phyloP scores from a whole-genome alignment of 192 early-diverging fungal species.

The Gryganskiella cystojenkinii region DNA sequence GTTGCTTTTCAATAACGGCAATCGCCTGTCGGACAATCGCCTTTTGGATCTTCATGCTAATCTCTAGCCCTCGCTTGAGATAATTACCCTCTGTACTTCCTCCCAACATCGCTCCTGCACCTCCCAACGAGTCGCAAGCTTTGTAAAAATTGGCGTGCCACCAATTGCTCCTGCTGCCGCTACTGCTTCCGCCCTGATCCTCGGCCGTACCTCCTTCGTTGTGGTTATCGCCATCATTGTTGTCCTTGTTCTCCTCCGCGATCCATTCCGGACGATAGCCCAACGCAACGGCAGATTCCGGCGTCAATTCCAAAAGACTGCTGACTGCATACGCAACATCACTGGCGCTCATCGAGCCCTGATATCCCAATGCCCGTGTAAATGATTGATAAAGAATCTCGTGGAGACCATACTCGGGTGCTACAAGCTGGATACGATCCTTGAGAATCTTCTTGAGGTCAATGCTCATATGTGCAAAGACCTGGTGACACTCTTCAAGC shows the following conservation, averaged over 20 bases:
- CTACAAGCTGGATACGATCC: constrained; percentile 71
- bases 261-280: constrained; percentile 49
- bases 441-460: constrained; percentile 80
- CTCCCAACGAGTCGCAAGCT: constrained; percentile 88
- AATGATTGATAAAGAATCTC: constrained; percentile 86
- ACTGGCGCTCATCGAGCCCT: constrained; percentile 71
- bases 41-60: constrained; percentile 81
- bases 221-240: background rate
- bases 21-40: constrained; percentile 82
- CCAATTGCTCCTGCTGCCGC: no score
- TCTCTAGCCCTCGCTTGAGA: constrained; percentile 69
- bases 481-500: constrained; percentile 78
- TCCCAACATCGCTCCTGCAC: constrained; percentile 26
- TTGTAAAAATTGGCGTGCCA: constrained; percentile 89
- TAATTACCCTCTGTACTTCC: constrained; percentile 8
- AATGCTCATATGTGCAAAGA: constrained; percentile 78
- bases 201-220: constrained; percentile 1
- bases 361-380: constrained; percentile 79
- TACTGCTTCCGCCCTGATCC: no score
- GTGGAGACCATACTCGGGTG: constrained; percentile 81
- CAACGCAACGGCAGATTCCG: constrained; percentile 48
- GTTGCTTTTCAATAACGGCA: constrained; percentile 83
- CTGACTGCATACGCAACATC: constrained; percentile 86
- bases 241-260: constrained; percentile 38
- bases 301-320: constrained; percentile 72